phyloP scores from a whole-genome alignment of 805 yeast species.

The Kregervanrija delftensis region DNA sequence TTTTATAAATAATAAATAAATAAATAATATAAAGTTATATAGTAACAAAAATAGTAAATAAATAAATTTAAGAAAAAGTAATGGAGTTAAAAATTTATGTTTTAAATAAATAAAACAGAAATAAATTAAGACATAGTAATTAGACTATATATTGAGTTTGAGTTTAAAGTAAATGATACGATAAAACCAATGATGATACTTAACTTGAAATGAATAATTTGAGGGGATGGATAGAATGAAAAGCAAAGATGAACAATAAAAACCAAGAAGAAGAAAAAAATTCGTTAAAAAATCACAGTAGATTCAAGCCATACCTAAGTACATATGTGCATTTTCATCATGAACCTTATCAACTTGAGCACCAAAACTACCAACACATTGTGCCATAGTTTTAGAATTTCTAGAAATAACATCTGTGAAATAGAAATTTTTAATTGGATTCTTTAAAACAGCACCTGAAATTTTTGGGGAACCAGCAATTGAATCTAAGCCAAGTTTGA shows the following conservation, averaged over 20 bases:
- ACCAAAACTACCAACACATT: conserved; percentile 68
- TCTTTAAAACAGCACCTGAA: conserved; percentile 41
- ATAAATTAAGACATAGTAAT: too few relatives aligned
- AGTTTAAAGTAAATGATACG: too few relatives aligned
- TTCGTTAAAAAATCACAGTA: background rate
- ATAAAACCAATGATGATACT: too few relatives aligned
- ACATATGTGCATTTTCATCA: conserved; percentile 37
- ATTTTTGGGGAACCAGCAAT: conserved; percentile 29
- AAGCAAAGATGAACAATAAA: background rate
- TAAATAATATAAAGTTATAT: too few relatives aligned
- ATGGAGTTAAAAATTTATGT: too few relatives aligned
- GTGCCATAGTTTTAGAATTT: conserved; percentile 87
- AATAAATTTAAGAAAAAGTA: too few relatives aligned
- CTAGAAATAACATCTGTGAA: conserved; percentile 84
- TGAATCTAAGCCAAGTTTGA: conserved; percentile 48
- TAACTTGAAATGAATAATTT: too few relatives aligned
- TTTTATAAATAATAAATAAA: too few relatives aligned
- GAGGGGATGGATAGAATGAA: too few relatives aligned
- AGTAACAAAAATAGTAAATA: too few relatives aligned
- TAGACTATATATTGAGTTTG: too few relatives aligned
- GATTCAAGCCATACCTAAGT: conserved; percentile 25
- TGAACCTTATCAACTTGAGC: conserved; percentile 53
- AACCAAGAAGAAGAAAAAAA: conserved; percentile 4
- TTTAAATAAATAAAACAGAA: too few relatives aligned
- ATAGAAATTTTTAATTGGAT: conserved; percentile 77